Evolutionary conservation across 192 early-diverging fungal genomes (phyloP), one percentile per base, ranked within the genome.

Genomic region (Mortierella hygrophila): DNA sequence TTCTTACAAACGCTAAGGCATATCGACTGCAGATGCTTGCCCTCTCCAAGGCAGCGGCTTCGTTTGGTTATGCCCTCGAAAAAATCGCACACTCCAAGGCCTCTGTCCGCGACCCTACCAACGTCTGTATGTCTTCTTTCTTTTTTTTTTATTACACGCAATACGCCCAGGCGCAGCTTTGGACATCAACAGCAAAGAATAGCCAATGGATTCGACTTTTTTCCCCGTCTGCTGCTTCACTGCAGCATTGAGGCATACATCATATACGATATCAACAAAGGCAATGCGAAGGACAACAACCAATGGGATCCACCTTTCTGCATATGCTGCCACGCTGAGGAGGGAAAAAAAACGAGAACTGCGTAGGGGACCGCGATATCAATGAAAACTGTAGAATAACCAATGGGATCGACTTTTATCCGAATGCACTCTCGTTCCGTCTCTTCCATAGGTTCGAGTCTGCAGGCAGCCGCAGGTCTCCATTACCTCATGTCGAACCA

Each of bases 401-500:
- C 60, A 65, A 65, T 65, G 60, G 60, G 29, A 65, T 65, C 60
- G 21, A 52, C 35, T 54, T 21, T 63, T 35, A 13, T 47, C 47
- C n/a, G 40, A 70, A 49, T 60, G 37, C 37, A 26, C 52, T 29
- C 32, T 3, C 54, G 21, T 71, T 35, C 32, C 68, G 57, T 13
- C 23, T 35, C 18, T 57, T 46, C 41, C 32, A 41, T 68, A 91
- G 89, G 89, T 29, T 84, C 85, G 23, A 88, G 83, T 32, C 69
- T 91, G 15, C 91, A 91, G 69, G 89, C 91, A 1, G 89, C 89
- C 20, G 85, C 91, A 26, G 91, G 91, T 40, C 81, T 91, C 42
- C 91, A 91, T 54, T 89, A 84, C 49, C 75, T 91, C 32, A 89
- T 90, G 75, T 91, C 91, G 54, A 91, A 91, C 77, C 91, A 91